Conservation (phyloP, 106 monocot genomes). For the Xerophyta viscosa region DNA sequence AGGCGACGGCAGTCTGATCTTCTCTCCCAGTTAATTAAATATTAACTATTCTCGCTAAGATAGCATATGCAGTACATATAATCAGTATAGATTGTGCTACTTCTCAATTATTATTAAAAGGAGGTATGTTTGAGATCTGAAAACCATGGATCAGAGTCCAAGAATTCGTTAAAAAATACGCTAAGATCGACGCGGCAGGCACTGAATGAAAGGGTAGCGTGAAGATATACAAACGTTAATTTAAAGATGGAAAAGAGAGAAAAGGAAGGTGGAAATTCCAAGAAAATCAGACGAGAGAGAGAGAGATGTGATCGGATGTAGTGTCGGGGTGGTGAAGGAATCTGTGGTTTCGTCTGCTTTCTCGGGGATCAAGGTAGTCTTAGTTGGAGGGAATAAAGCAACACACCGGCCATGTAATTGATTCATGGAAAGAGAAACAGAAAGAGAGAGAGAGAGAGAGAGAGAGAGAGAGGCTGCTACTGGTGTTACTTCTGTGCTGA, state of each 20-base stretch:
- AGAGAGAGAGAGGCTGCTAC: too few species aligned
- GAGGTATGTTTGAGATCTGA: too few species aligned
- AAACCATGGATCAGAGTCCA: too few species aligned
- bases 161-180: background rate
- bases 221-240: background rate
- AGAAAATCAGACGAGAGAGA: background rate
- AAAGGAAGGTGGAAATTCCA: background rate
- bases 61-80: too few species aligned
- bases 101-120: too few species aligned
- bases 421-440: background rate
- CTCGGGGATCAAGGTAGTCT: conserved; percentile 19
- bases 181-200: background rate
- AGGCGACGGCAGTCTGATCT: too few species aligned
- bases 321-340: conserved; percentile 11
- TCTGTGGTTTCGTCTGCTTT: conserved; percentile 37
- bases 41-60: too few species aligned
- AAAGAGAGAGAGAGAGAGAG: background rate
- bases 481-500: too few species aligned
- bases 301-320: too few species aligned
- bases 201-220: conserved; percentile 6
- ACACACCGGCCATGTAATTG: background rate
- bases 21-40: too few species aligned
- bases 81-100: too few species aligned
- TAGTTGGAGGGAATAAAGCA: conserved; percentile 31
- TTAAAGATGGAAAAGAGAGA: background rate